Conservation (phyloP, 345 rosid species). For the Aquilaria sinensis region DNA sequence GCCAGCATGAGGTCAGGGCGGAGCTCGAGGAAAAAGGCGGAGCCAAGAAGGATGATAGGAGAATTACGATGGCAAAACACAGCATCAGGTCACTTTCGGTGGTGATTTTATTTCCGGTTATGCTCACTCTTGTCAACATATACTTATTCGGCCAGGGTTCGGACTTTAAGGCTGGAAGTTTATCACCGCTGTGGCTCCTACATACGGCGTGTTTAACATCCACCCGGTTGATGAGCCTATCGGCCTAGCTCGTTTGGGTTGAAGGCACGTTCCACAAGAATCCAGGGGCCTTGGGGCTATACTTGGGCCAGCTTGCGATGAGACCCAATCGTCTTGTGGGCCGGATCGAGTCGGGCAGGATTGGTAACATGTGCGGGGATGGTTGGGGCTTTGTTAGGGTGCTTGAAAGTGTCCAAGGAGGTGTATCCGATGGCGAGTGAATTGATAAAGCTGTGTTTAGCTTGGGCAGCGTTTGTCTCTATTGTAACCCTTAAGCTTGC, state of each 20-base stretch:
- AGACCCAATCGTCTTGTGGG: conserved; percentile 45
- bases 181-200: conserved; percentile 50
- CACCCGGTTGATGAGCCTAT: conserved; percentile 59
- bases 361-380: conserved; percentile 33
- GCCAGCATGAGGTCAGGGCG: conserved; percentile 7
- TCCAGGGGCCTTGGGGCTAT: conserved; percentile 44
- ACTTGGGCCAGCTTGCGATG: conserved; percentile 53
- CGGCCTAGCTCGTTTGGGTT: conserved; percentile 94
- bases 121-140: conserved; percentile 40
- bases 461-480: conserved; percentile 59
- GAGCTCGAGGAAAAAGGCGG: background rate
- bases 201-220: conserved; percentile 43
- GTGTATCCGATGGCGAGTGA: conserved; percentile 65
- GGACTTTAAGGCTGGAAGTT: conserved; percentile 1
- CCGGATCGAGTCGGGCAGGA: conserved; percentile 45
- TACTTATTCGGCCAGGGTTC: conserved; percentile 42
- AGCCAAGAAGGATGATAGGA: conserved; percentile 21
- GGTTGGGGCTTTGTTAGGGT: conserved; percentile 47
- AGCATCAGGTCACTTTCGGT: conserved; percentile 52
- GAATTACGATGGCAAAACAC: conserved; percentile 62
- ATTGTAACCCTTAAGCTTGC: conserved; percentile 56
- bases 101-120: conserved; percentile 58
- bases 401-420: conserved; percentile 41
- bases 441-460: conserved; percentile 70
- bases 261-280: conserved; percentile 74